A percentile compares a stretch with the other conserved stretches of the same genome.
Conservation (phyloP, 2,329 filamentous ascomycete species). For the Cytospora piceae region DNA sequence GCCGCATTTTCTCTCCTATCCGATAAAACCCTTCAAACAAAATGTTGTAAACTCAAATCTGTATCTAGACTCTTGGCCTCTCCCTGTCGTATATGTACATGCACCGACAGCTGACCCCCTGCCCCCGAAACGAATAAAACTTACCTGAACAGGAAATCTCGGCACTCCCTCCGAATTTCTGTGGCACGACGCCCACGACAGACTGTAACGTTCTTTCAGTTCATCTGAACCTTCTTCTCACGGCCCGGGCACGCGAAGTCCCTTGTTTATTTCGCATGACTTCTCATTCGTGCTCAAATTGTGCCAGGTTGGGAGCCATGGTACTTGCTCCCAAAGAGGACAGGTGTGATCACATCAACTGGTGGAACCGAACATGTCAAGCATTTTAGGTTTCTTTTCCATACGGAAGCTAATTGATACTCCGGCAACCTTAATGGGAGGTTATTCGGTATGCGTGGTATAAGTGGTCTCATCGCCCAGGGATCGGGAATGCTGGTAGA, state of each 20-base stretch:
- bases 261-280: neutral
- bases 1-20: neutral
- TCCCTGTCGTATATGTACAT: neutral
- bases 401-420: slow-evolving; percentile 14
- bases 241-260: slow-evolving; percentile 10
- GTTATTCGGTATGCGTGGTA: slow-evolving; percentile 2
- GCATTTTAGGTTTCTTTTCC: slow-evolving; percentile 9
- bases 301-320: neutral
- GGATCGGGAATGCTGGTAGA: neutral
- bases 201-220: neutral
- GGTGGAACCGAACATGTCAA: neutral
- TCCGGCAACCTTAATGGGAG: neutral
- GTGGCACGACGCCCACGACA: slow-evolving; percentile 5
- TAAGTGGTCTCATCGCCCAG: slow-evolving; percentile 8
- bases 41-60: neutral
- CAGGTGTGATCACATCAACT: slow-evolving; percentile 10
- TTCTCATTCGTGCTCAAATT: slow-evolving; percentile 12
- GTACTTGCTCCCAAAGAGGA: neutral
- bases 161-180: slow-evolving; percentile 22
- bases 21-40: neutral
- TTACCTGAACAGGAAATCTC: slow-evolving; percentile 28
- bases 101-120: neutral
- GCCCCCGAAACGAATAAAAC: neutral
- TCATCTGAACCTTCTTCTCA: neutral
- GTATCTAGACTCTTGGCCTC: neutral